Percentiles rank a stretch among this genome's conserved stretches.
phyloP scores from a whole-genome alignment of 2,329 filamentous ascomycete genomes.

The Onygenales sp. region DNA sequence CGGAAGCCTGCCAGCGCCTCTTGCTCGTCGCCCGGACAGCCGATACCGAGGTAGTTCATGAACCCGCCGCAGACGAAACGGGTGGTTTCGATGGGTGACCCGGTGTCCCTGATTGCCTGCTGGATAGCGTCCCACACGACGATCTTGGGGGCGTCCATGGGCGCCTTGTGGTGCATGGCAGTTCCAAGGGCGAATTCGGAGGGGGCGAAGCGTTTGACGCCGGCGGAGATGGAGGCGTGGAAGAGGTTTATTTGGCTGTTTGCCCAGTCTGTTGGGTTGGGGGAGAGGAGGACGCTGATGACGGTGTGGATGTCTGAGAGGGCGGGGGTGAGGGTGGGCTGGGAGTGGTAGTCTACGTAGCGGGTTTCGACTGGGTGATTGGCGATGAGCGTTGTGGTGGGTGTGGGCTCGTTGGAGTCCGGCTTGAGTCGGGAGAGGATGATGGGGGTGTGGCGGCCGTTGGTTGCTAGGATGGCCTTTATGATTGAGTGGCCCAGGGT shows the following conservation, averaged over 20 bases:
- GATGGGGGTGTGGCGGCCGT: constrained; percentile 16
- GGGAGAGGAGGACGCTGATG: constrained; percentile 17
- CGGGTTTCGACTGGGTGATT: constrained; percentile 11
- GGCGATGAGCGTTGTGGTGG: not conserved
- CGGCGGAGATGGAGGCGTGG: constrained; percentile 33
- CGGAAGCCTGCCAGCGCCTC: constrained; percentile 15
- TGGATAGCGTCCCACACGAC: constrained; percentile 19
- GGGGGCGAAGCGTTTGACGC: constrained; percentile 38
- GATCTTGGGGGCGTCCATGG: constrained; percentile 15
- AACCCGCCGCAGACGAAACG: constrained; percentile 24
- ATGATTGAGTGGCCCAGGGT: constrained; percentile 6
- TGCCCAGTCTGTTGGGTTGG: constrained; percentile 14
- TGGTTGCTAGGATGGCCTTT: constrained; percentile 10
- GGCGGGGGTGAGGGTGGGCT: constrained; percentile 12
- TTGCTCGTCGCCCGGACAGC: constrained; percentile 5
- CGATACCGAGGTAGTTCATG: constrained; percentile 27
- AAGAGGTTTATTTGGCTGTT: constrained; percentile 32
- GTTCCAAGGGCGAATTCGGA: constrained; percentile 28
- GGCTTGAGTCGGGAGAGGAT: constrained; percentile 19
- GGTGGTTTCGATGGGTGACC: constrained; percentile 18
- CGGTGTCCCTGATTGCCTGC: constrained; percentile 8
- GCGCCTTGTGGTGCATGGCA: constrained; percentile 12
- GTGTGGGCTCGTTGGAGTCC: constrained; percentile 5
- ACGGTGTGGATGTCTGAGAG: constrained; percentile 18
- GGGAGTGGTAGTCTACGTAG: constrained; percentile 21